A percentile compares a stretch with the other conserved stretches of the same genome.
Evolutionary conservation across 805 yeast genomes (phyloP).

Genomic region (Cyberlindnera mycetangii): DNA sequence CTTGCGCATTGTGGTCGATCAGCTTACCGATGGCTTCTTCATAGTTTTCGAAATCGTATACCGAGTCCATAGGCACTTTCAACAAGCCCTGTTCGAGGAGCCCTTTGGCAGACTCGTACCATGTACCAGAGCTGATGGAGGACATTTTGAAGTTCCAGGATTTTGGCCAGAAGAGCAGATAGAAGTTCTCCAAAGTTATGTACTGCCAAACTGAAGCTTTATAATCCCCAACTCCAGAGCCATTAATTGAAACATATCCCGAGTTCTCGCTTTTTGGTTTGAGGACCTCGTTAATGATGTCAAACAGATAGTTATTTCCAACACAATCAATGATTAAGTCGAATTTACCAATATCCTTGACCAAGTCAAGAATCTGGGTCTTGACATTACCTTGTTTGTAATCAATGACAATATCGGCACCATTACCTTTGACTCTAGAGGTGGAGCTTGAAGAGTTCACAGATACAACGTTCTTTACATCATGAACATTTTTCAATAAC

Average conservation of each 20-base stretch:
- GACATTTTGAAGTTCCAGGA: slow-evolving; percentile 28
- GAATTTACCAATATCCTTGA: slow-evolving; percentile 39
- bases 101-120: slow-evolving; percentile 29
- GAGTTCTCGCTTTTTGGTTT: slow-evolving; percentile 46
- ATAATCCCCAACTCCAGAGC: slow-evolving; percentile 44
- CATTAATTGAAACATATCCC: slow-evolving; percentile 51
- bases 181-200: slow-evolving; percentile 9
- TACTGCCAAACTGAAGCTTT: slow-evolving; percentile 6
- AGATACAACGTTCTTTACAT: slow-evolving; percentile 50
- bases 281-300: slow-evolving; percentile 39
- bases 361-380: slow-evolving; percentile 21
- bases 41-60: slow-evolving; percentile 43
- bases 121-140: slow-evolving; percentile 17
- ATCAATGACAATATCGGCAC: slow-evolving; percentile 56
- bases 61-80: slow-evolving; percentile 50
- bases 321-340: slow-evolving; percentile 64
- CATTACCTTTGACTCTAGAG: slow-evolving; percentile 41
- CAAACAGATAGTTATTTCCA: slow-evolving; percentile 54
- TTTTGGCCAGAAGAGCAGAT: slow-evolving; percentile 16
- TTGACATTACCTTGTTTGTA: slow-evolving; percentile 47
- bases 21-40: slow-evolving; percentile 49
- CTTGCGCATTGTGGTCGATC: slow-evolving; percentile 46
- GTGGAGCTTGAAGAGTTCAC: slow-evolving; percentile 51
- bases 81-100: slow-evolving; percentile 40
- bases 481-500: slow-evolving; percentile 46